Percentiles rank a stretch among this genome's conserved stretches.
Evolutionary conservation across 805 yeast genomes (phyloP).

Genomic region (Ogataea pignaliae): DNA sequence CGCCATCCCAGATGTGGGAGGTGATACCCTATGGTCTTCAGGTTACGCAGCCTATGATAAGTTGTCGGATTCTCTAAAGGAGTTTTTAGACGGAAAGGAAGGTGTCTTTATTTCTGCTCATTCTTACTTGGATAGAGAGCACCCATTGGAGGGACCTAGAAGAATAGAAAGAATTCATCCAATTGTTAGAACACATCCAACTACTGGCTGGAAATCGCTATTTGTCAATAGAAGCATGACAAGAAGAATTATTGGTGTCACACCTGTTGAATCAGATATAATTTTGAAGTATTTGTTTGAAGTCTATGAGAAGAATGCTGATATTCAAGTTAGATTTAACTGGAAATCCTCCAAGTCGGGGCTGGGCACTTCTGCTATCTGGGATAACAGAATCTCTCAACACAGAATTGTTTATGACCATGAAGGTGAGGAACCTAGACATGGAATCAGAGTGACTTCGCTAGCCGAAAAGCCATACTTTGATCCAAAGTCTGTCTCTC

Average conservation of each 20-base stretch:
- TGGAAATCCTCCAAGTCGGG: constrained; percentile 39
- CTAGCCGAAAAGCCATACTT: constrained; percentile 51
- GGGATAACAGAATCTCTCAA: constrained; percentile 46
- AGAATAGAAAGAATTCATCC: constrained; percentile 56
- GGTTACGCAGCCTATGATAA: constrained; percentile 58
- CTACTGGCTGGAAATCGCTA: constrained; percentile 57
- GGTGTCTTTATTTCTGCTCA: constrained; percentile 42
- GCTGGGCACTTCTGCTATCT: constrained; percentile 41
- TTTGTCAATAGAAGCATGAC: constrained; percentile 51
- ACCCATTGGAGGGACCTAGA: constrained; percentile 43
- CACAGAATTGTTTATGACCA: constrained; percentile 45
- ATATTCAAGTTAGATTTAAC: constrained; percentile 50
- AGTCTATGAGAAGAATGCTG: constrained; percentile 47
- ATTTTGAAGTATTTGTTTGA: constrained; percentile 39
- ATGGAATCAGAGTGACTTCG: constrained; percentile 50
- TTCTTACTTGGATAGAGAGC: constrained; percentile 34
- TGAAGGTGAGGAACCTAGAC: constrained; percentile 38
- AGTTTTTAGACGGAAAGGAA: constrained; percentile 48
- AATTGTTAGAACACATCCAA: constrained; percentile 59
- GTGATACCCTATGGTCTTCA: constrained; percentile 54
- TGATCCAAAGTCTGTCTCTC: constrained; percentile 46
- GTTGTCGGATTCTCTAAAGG: constrained; percentile 45
- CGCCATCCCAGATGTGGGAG: constrained; percentile 46
- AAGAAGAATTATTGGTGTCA: constrained; percentile 46
- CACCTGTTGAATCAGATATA: constrained; percentile 44